Evolutionary conservation across 2,329 filamentous ascomycete species (phyloP), one percentile per base, ranked within the genome.

Genomic region (Lecanicillium sp.): DNA sequence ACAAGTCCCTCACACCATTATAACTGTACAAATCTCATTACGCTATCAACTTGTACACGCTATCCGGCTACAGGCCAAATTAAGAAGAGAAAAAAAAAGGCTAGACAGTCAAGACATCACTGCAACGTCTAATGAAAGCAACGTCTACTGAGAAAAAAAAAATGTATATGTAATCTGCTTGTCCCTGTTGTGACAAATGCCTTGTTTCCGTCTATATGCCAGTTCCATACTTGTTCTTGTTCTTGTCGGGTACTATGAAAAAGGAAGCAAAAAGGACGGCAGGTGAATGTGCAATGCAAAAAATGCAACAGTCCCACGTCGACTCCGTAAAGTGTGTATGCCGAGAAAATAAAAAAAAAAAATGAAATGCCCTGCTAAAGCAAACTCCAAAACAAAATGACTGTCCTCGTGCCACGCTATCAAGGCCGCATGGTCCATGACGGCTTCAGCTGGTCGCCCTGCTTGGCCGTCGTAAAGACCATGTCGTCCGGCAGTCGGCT

Each of bases 401-500:
- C 26, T 29, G 19, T 37, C 17, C 30, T 30, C 30, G 5, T 12
- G 9, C 30, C 5, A 7, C 8, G 45, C 10, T 15, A 10, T 29
- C 5, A 17, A 17, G 17, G 59, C 49, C 76, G 74, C 68, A 82
- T 74, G 54, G 62, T 67, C 79, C 79, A 83, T 44, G 69, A 66
- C 36, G 79, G 80, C 67, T 82, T 83, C 52, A 84, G 69, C 56
- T 72, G 71, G 54, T 81, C 67, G 49, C 71, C 67, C 63, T 91
- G 66, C 49, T 88, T 80, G 27, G 85, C 79, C 59, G 75, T 77
- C 3, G 87, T 90, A 55, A 90, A 90, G 50, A 95, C 87, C 36
- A 84, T 79, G 56, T 90, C 88, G 50, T 81, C 83, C 0, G 90
- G 90, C 52, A 96, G 77, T 42, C 87, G 83, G 62, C 87, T 93